These are phyloP conservation scores for Fusarium domesticum DNA, from an alignment of 2,329 filamentous ascomycete species.

Conservation along the genomic window DNA sequence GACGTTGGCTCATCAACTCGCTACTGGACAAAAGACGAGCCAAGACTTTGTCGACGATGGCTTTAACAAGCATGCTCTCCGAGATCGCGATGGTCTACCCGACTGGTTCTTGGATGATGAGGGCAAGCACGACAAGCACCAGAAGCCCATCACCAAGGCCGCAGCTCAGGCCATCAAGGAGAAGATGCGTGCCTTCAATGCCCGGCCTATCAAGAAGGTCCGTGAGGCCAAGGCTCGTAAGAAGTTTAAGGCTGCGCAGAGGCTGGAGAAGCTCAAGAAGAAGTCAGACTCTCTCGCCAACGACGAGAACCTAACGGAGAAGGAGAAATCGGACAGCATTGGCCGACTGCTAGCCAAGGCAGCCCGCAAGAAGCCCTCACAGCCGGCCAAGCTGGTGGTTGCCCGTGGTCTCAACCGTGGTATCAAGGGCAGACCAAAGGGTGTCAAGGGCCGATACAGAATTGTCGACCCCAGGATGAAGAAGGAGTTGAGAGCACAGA, in stretches of 20 bases:
- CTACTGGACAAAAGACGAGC: slow-evolving; percentile 76
- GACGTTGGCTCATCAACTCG: slow-evolving; percentile 90
- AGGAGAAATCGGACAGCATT: slow-evolving; percentile 89
- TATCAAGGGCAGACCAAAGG: slow-evolving; percentile 80
- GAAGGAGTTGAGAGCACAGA: slow-evolving; percentile 89
- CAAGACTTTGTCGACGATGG: slow-evolving; percentile 82
- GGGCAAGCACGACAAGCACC: slow-evolving; percentile 72
- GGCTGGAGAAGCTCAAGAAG: slow-evolving; percentile 91
- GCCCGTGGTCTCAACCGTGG: slow-evolving; percentile 81
- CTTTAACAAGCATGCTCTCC: slow-evolving; percentile 90
- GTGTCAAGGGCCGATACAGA: slow-evolving; percentile 94
- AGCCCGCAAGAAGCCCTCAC: slow-evolving; percentile 79
- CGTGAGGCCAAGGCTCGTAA: slow-evolving; percentile 94
- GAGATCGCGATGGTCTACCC: slow-evolving; percentile 85
- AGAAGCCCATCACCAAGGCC: slow-evolving; percentile 88
- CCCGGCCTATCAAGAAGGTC: slow-evolving; percentile 98
- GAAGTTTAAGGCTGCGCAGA: slow-evolving; percentile 91
- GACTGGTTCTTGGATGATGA: slow-evolving; percentile 99
- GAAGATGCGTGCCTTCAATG: slow-evolving; percentile 88
- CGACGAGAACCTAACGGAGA: slow-evolving; percentile 90
- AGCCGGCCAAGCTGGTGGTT: slow-evolving; percentile 82
- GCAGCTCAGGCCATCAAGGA: slow-evolving; percentile 91
- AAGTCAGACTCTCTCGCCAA: slow-evolving; percentile 88
- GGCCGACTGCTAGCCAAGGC: slow-evolving; percentile 77
- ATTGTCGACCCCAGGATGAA: slow-evolving; percentile 95